These are phyloP conservation scores for Vaccinium macrocarpon DNA, from an alignment of 148 eudicot species.

Conservation along the genomic window DNA sequence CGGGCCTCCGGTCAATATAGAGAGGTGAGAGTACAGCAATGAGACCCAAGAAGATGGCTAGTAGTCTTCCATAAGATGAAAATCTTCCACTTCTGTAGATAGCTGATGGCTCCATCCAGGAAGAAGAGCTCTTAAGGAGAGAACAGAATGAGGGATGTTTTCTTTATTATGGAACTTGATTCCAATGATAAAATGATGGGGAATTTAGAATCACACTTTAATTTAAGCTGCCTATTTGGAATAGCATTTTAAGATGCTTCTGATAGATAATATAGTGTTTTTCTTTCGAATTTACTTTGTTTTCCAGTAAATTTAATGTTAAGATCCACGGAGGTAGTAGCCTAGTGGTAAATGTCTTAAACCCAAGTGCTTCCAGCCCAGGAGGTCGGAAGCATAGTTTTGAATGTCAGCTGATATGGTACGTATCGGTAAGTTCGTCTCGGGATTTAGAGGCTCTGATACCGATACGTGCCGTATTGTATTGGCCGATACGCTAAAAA, in stretches of 20 bases:
- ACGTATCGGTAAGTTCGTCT: too few species aligned
- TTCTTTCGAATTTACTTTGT: too few species aligned
- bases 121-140: neutral
- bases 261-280: neutral
- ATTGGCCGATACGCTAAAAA: too few species aligned
- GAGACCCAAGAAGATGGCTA: slow-evolving; percentile 45
- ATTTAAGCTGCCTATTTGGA: neutral
- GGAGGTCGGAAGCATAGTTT: too few species aligned
- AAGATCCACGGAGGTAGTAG: too few species aligned
- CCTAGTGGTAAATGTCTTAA: too few species aligned
- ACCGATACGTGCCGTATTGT: too few species aligned
- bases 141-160: neutral
- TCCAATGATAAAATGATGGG: neutral
- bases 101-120: slow-evolving; percentile 46
- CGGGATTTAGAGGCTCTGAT: too few species aligned
- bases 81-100: slow-evolving; percentile 17
- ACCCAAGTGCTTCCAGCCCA: too few species aligned
- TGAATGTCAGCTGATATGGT: too few species aligned
- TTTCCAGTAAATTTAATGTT: too few species aligned
- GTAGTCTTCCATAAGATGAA: slow-evolving; percentile 46
- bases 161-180: neutral
- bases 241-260: neutral
- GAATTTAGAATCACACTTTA: neutral
- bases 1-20: slow-evolving; percentile 44
- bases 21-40: slow-evolving; percentile 69